Evolutionary conservation across 352 stramenopile genomes (phyloP), one percentile per base, ranked within the genome.

Genomic region (Elongisporangium senticosum): DNA sequence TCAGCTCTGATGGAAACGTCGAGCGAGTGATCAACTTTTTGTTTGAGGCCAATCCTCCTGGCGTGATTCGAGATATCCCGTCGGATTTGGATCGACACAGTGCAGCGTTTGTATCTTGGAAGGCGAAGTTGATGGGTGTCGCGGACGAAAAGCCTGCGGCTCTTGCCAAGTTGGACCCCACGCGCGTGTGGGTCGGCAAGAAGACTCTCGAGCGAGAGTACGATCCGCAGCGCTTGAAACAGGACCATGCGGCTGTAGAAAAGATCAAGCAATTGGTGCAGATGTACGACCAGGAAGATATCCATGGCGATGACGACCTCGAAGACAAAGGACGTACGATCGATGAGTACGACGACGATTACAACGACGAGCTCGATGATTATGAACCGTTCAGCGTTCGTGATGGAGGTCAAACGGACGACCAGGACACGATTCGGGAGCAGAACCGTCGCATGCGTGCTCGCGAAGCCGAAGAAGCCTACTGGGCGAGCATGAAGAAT

Each of bases 351-450:
- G 75, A 94, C 55, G 85, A 93, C 62, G 85, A 94, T 56, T 94
- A 91, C 69, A 91, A 90, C 58, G 85, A 94, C 58, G 85, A 94
- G 59, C 87, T 89, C 52, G 84, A 90, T 20, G 84, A 94, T 56
- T 90, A 90, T 51, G 79, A 86, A 50, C 77, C 77, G 19, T 86
- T 89, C 49, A 68, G 75, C 51, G 64, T 87, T 24, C 63, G 74
- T 11, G 79, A 86, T 48, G 59, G 66, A 14, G 74, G 73, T 0
- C 77, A 62, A 43, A 52, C 51, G 10, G 77, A 86, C 49, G 71
- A 86, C 43, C 71, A 74, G 51, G 79, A 87, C 19, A 66, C 66
- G 4, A 77, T 89, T 54, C 73, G 75, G 5, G 69, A 78, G 48
- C 61, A 80, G 28, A 89, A 89, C 61, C 73, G 77, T 2, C 59